Evolutionary conservation across 169 alveolate genomes (phyloP), one percentile per base, ranked within the genome.

Genomic region (Cryptosporidium ryanae): DNA sequence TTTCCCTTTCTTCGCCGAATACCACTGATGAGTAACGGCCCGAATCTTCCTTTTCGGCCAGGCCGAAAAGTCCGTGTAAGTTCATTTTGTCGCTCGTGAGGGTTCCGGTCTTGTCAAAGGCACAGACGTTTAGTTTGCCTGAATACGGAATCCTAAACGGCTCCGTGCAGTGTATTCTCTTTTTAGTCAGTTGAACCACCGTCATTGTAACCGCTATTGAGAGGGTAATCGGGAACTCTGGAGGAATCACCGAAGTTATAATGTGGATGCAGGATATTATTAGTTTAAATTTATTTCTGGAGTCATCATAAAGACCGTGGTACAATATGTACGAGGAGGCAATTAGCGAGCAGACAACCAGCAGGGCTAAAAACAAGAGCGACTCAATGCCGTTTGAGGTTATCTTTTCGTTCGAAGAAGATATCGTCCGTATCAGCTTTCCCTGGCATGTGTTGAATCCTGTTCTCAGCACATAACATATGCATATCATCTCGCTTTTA

Each of bases 71-170:
- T 65, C 70, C 97, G 67, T 52, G 92, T 43, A 94, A 90, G 46
- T 87, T 84, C 96, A 94, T 93, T 84, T 87, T 94, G 93, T 97
- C 98, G 59, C 95, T 93, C 2, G 99, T 97, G 46, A 98, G 93
- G 2, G 99, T 98, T 29, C 99, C 99, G 2, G 99, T 98, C 92
- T 98, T 98, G 82, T 98, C 99, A 92, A 96, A 98, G 25, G 98
- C 97, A 64, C 97, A 93, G 6, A 96, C 93, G 54, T 94, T 94
- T 27, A 91, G 89, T 90, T 94, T 93, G 0, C 99, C 99, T 12
- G 99, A 98, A 82, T 94, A 94, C 17, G 99, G 99, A 49, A 98
- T 95, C 71, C 99, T 90, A 90, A 94, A 97, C 8, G 99, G 99
- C 82, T 98, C 99, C 29, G 99, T 97, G 82, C 99, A 98, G 92